These are phyloP conservation scores for Termitomyces sp. DNA, from an alignment of 768 basidiomycete genomes.

Conservation along the genomic window DNA sequence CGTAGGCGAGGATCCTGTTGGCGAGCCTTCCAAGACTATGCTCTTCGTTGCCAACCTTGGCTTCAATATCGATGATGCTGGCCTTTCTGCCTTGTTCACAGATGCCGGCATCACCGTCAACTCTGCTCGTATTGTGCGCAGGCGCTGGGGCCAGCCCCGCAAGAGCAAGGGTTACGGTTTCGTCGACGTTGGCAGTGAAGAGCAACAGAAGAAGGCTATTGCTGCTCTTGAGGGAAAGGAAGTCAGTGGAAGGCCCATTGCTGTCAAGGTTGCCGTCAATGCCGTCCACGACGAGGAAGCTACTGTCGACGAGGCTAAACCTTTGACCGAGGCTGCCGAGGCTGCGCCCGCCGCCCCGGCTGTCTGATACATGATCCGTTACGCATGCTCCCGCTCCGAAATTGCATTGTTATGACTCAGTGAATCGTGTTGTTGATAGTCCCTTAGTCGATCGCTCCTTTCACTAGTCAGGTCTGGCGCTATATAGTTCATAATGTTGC, in stretches of 20 bases:
- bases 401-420: slow-evolving; percentile 22
- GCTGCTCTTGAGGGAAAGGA: slow-evolving; percentile 83
- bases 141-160: slow-evolving; percentile 76
- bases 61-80: slow-evolving; percentile 86
- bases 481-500: slow-evolving; percentile 28
- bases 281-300: slow-evolving; percentile 54
- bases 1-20: slow-evolving; percentile 76
- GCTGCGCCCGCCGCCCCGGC: slow-evolving; percentile 18
- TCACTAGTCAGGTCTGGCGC: slow-evolving; percentile 37
- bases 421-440: slow-evolving; percentile 14
- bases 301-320: slow-evolving; percentile 25
- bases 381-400: slow-evolving; percentile 28
- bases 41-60: slow-evolving; percentile 98
- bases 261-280: slow-evolving; percentile 96
- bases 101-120: slow-evolving; percentile 78
- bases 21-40: slow-evolving; percentile 85
- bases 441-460: slow-evolving; percentile 11
- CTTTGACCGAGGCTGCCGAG: slow-evolving; percentile 22
- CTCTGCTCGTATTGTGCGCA: slow-evolving; percentile 86
- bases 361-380: slow-evolving; percentile 20
- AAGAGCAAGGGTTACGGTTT: slow-evolving; percentile 98
- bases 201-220: slow-evolving; percentile 90
- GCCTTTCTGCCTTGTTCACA: slow-evolving; percentile 76
- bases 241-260: slow-evolving; percentile 77
- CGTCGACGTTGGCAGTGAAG: slow-evolving; percentile 88